These are phyloP conservation scores for Pyrrhoderma noxium DNA, from an alignment of 1,284 basidiomycete species.

Conservation along the genomic window DNA sequence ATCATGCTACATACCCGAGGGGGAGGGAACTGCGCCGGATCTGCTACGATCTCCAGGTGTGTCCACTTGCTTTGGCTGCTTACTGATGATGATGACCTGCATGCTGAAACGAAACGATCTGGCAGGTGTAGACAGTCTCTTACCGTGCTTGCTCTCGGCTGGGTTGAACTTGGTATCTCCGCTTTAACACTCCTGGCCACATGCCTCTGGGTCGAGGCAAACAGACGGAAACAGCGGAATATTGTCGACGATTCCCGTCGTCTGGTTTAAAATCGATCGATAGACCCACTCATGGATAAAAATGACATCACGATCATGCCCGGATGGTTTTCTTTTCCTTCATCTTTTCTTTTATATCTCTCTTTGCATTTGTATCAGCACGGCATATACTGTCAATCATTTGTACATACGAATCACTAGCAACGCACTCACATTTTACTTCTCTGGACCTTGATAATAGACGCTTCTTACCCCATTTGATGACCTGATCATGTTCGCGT, in stretches of 20 bases:
- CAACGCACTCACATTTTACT: no score
- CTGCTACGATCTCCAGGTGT: conserved; percentile 45
- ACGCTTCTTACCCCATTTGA: no score
- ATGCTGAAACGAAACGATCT: background rate
- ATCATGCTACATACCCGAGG: conserved; percentile 54
- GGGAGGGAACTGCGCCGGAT: conserved; percentile 50
- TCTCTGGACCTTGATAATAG: no score
- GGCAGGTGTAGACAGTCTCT: conserved; percentile 61
- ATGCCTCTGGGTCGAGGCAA: conserved; percentile 50
- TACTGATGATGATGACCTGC: background rate
- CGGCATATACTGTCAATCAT: no score
- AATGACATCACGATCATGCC: background rate
- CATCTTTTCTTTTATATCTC: background rate
- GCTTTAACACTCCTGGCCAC: conserved; percentile 50
- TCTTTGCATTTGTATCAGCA: no score
- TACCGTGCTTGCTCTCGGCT: conserved; percentile 65
- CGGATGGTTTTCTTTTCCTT: background rate
- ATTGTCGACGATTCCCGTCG: conserved; percentile 40
- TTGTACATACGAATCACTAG: no score
- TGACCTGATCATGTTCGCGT: no score
- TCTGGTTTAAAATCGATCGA: conserved; percentile 33
- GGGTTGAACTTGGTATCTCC: conserved; percentile 68
- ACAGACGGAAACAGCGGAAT: conserved; percentile 38
- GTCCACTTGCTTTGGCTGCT: conserved; percentile 11
- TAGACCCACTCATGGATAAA: no score